Evolutionary conservation across 2,329 filamentous ascomycete species (phyloP).

Genomic region (Paracamarosporium sp.): DNA sequence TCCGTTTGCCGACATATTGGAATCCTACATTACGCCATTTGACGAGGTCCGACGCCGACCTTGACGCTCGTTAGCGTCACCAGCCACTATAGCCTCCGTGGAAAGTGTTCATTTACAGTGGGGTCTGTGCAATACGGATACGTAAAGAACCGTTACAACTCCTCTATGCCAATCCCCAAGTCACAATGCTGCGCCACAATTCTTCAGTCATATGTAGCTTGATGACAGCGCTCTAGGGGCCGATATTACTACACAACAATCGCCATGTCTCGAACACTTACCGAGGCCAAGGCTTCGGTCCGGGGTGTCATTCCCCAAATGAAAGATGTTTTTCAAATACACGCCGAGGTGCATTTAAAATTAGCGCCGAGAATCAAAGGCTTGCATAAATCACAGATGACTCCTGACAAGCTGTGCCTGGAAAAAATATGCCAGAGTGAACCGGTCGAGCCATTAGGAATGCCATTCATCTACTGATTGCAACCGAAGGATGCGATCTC

Average conservation of each 20-base stretch:
- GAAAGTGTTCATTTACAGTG: neutral
- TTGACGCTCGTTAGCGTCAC: neutral
- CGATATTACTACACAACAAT: neutral
- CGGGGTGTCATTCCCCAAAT: neutral
- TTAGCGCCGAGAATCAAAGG: neutral
- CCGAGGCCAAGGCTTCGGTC: neutral
- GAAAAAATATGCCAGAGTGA: neutral
- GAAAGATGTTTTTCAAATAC: neutral
- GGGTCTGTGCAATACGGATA: neutral
- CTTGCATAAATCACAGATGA: neutral
- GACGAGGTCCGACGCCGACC: neutral
- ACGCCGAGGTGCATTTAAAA: neutral
- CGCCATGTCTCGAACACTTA: neutral
- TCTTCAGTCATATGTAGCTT: neutral
- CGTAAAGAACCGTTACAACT: too few species aligned
- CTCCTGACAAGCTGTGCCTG: neutral
- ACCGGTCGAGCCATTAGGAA: too few species aligned
- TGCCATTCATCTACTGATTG: neutral
- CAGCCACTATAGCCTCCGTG: neutral
- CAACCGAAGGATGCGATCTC: neutral
- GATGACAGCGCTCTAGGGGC: neutral
- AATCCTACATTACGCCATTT: neutral
- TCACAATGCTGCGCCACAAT: neutral
- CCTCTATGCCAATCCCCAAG: neutral
- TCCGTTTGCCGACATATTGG: too few species aligned